Evolutionary conservation across 352 stramenopile species (phyloP).

Genomic region (Blastocystis sp.): DNA sequence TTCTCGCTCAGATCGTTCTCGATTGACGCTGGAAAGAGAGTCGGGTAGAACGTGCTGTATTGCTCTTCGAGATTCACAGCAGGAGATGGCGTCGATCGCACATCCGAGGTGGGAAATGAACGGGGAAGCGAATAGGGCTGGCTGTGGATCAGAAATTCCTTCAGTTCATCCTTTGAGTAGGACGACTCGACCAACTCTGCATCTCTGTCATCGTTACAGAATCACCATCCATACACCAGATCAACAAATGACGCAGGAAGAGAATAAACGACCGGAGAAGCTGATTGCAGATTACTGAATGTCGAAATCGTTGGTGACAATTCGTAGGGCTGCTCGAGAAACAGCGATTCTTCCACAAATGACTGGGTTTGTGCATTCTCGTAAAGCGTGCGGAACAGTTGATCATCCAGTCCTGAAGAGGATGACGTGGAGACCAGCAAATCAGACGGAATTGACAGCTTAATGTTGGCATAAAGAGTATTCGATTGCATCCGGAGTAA

Average conservation of each 20-base stretch:
- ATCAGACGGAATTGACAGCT: constrained; percentile 14
- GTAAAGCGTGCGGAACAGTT: background rate
- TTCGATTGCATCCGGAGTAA: background rate
- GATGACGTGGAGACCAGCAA: background rate
- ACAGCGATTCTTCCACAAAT: background rate
- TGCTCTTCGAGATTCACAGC: background rate
- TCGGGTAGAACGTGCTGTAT: background rate
- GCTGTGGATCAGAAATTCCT: background rate
- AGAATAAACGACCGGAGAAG: background rate
- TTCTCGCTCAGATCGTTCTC: background rate
- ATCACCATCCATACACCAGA: background rate
- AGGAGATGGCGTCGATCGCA: background rate
- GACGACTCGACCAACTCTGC: background rate
- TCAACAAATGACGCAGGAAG: background rate
- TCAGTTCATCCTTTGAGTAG: background rate
- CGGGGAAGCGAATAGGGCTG: background rate
- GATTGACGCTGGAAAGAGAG: constrained; percentile 5
- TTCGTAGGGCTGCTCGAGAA: background rate
- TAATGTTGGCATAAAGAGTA: constrained; percentile 40
- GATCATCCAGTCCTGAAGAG: background rate
- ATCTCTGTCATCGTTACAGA: background rate
- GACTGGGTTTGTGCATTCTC: background rate
- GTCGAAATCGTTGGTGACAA: background rate
- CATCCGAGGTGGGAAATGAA: background rate
- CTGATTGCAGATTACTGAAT: background rate